Evolutionary conservation across 2,329 filamentous ascomycete genomes (phyloP).

Genomic region (Paecilomyces fulvus): DNA sequence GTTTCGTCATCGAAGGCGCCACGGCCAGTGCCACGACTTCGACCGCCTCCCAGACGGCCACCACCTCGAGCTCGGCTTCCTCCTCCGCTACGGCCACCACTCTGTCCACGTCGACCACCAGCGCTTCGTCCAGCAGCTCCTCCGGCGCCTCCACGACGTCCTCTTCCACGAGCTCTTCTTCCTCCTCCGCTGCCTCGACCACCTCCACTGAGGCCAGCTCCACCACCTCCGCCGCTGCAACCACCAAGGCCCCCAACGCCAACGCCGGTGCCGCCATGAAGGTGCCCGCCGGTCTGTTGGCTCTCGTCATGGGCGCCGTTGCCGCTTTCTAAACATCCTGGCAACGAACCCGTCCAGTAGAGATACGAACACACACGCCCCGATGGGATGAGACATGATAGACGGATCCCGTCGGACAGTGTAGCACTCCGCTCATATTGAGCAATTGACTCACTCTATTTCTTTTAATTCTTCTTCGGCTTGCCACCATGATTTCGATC

Average conservation of each 20-base stretch:
- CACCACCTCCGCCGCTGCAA: conserved; percentile 11
- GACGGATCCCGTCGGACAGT: not conserved
- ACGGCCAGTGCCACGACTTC: conserved; percentile 27
- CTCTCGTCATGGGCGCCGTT: conserved; percentile 24
- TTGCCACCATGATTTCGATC: no score
- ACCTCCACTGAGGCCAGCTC: conserved; percentile 15
- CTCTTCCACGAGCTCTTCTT: conserved; percentile 15
- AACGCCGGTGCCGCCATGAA: conserved; percentile 24
- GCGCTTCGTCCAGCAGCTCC: conserved; percentile 8
- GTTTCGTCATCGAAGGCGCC: conserved; percentile 42
- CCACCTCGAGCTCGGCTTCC: conserved; percentile 14
- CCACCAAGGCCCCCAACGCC: conserved; percentile 19
- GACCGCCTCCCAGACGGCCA: conserved; percentile 11
- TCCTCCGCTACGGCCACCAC: conserved; percentile 12
- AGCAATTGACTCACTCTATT: not conserved
- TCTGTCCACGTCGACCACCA: conserved; percentile 12
- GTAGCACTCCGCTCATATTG: no score
- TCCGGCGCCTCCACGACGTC: conserved; percentile 11
- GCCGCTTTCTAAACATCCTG: conserved; percentile 23
- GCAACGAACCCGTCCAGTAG: not conserved
- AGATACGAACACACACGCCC: not conserved
- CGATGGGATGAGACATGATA: not conserved
- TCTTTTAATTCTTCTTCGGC: not conserved
- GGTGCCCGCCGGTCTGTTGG: conserved; percentile 28
- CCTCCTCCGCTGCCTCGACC: conserved; percentile 13